Base-by-base conservation (phyloP, 2,329 filamentous ascomycete species). In the Pyrenophora seminiperda region DNA sequence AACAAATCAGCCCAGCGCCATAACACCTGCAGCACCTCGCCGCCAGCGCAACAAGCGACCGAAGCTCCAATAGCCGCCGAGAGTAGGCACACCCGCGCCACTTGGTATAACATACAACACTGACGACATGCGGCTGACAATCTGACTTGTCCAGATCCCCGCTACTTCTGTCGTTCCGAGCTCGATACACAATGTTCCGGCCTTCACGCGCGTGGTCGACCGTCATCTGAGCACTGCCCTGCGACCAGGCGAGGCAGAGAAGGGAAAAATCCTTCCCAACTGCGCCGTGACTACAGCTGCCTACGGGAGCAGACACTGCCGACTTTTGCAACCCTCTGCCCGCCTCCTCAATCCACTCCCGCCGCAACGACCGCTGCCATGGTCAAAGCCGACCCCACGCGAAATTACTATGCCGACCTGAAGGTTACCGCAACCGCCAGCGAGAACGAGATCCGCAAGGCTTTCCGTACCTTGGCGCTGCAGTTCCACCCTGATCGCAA, bases 401-500 rank as follows among this genome's bases (percentile, higher is more conserved):
- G 85, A 64, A 89, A 95, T 75, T 94, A 94, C 74, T 96, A 96
- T 75, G 87, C 85, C 54, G 91, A 95, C 75, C 80, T 96, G 47
- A 89, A 90, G 58, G 76, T 96, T 47, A 73, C 83, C 2, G 77
- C 82, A 9, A 82, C 81, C 62, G 89, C 89, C 44, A 84, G 88
- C 59, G 75, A 84, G 34, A 83, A 86, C 22, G 90, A 94, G 32
- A 86, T 96, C 69, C 93, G 90, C 77, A 94, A 88, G 73, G 88
- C 92, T 65, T 96, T 91, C 73, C 84, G 88, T 61, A 91, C 91
- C 73, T 82, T 96, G 66, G 91, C 91, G 39, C 79, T 95, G 38
- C 89, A 89, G 72, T 95, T 89, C 66, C 91, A 96, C 67, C 91
- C 91, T 6, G 91, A 96, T 71, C 87, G 91, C 52, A 96, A 96